A percentile compares a stretch with the other conserved stretches of the same genome.
Conservation (phyloP, 805 yeast species). For the Yueomyces sp. region DNA sequence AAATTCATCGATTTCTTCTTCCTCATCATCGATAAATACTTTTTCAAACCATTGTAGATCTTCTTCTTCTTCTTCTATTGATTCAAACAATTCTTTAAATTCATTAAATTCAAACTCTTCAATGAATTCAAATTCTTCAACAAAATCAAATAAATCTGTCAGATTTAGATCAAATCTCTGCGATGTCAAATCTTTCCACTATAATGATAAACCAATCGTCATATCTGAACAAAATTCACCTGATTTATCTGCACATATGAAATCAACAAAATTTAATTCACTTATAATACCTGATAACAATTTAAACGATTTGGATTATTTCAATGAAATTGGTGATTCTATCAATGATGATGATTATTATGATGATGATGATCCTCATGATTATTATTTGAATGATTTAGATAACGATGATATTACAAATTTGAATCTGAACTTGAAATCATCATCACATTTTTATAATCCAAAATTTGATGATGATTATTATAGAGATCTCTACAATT, state of each 20-base stretch:
- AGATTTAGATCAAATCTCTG: not conserved
- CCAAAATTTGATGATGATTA: no score
- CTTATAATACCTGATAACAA: not conserved
- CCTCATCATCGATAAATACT: not conserved
- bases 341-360: not conserved
- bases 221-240: not conserved
- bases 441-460: no score
- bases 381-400: not conserved
- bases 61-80: not conserved
- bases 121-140: not conserved
- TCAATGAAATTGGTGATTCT: not conserved
- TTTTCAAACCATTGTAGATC: not conserved
- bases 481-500: no score
- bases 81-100: not conserved
- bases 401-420: not conserved
- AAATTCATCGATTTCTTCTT: not conserved
- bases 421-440: not conserved
- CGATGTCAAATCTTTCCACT: not conserved
- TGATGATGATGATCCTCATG: not conserved
- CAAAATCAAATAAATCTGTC: not conserved
- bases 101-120: no score
- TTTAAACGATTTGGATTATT: no score
- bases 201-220: not conserved
- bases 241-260: no score
- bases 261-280: no score